Evolutionary conservation across 1,284 basidiomycete genomes (phyloP).

Genomic region (Malassezia cuniculi): DNA sequence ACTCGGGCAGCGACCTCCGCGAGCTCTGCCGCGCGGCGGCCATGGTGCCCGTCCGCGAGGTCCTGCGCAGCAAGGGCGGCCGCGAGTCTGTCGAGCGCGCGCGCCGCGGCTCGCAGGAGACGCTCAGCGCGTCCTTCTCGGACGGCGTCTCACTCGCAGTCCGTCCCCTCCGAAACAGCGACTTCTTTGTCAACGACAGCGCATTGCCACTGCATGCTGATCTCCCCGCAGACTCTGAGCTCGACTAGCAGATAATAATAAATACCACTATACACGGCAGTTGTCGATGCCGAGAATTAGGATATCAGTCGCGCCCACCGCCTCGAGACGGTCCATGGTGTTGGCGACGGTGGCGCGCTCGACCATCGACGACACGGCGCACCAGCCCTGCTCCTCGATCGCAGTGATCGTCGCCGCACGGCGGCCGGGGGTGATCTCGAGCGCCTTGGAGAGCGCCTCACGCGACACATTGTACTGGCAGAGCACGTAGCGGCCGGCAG

Average conservation of each 20-base stretch:
- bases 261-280: slow-evolving; percentile 64
- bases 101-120: neutral
- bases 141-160: slow-evolving; percentile 7
- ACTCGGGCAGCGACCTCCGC: slow-evolving; percentile 80
- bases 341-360: slow-evolving; percentile 67
- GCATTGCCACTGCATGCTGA: slow-evolving; percentile 20
- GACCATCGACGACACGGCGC: slow-evolving; percentile 85
- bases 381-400: slow-evolving; percentile 69
- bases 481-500: slow-evolving; percentile 72
- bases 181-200: slow-evolving; percentile 36
- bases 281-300: slow-evolving; percentile 81
- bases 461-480: slow-evolving; percentile 83
- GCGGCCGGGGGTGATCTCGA: slow-evolving; percentile 71
- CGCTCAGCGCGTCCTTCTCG: too few species aligned
- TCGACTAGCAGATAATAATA: slow-evolving; percentile 23
- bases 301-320: slow-evolving; percentile 75
- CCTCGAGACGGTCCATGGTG: slow-evolving; percentile 79
- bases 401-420: slow-evolving; percentile 79
- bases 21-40: slow-evolving; percentile 73
- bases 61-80: slow-evolving; percentile 32
- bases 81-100: slow-evolving; percentile 20
- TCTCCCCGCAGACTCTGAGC: slow-evolving; percentile 23
- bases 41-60: slow-evolving; percentile 45
- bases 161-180: slow-evolving; percentile 32
- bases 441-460: slow-evolving; percentile 54